Base-by-base conservation (phyloP, 1,139 yeast species). In the Eremothecium sinecaudum region DNA sequence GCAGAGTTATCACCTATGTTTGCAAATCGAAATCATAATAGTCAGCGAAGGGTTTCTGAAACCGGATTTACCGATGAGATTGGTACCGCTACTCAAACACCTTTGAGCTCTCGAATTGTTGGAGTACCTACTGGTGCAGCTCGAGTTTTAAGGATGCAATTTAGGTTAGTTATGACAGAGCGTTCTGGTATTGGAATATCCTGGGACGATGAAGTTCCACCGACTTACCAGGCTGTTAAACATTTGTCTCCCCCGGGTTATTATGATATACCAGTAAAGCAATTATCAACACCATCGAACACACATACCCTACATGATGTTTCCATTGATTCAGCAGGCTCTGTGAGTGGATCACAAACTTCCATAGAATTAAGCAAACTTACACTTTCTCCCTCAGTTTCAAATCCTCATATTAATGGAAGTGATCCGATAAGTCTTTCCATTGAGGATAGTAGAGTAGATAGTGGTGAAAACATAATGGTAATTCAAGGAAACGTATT, bases 201-300 rank as follows among this genome's bases (percentile, higher is more conserved):
- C 0, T 90, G 98, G 98, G 97, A 90, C 59, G 97, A 87, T 53
- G 98, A 90, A 58, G 97, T 90, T 13, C 99, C 99, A 1, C 99
- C 99, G 1, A 82, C 84, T 15, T 90, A 92, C 51, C 84, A 75
- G 34, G 90, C 84, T 48, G 87, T 87, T 13, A 66, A 76, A 20
- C 74, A 92, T 0, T 64, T 82, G 30, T 75, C 92, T 29, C 97
- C 98, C 1, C 98, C 98, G 2, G 75, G 76, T 5, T 53, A 53
- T 34, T 47, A 44, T 2, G 38, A 34, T 17, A 33, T 40, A 19
- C 7, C 21, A n/a, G n/a, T n/a, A n/a, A n/a, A n/a, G n/a, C n/a
- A n/a, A n/a, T n/a, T n/a, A n/a, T n/a, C n/a, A n/a, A n/a, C n/a
- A n/a, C n/a, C n/a, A n/a, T n/a, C n/a, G n/a, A n/a, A n/a, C n/a